Percentiles rank a stretch among this genome's conserved stretches.
Evolutionary conservation across 495 filamentous ascomycete species (phyloP).

Genomic region (Neurospora cerealis): DNA sequence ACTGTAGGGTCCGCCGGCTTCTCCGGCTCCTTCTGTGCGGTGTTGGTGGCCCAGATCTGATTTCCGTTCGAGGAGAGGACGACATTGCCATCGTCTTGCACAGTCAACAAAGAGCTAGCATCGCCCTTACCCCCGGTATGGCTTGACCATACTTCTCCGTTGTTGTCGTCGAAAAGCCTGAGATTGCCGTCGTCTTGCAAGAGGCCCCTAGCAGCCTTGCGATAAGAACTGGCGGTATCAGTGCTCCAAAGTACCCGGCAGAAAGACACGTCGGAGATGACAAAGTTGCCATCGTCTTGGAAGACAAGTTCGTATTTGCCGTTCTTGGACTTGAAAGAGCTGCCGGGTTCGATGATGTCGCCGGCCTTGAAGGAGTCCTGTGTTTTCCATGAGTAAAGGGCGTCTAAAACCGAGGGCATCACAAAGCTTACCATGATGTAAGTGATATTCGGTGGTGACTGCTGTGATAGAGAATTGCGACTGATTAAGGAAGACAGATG

Average conservation of each 20-base stretch:
- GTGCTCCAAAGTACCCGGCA: neutral
- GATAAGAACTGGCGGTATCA: neutral
- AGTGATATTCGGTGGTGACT: neutral
- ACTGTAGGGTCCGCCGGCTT: neutral
- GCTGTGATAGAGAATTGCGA: neutral
- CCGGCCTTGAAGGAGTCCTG: neutral
- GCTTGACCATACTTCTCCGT: neutral
- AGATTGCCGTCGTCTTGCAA: neutral
- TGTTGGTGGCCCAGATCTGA: neutral
- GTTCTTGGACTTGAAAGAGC: neutral
- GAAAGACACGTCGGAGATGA: neutral
- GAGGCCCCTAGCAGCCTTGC: neutral
- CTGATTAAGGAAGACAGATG: neutral
- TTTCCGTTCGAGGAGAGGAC: neutral
- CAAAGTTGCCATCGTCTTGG: neutral
- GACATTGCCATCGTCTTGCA: neutral
- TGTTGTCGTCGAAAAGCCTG: neutral
- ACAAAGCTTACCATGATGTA: neutral
- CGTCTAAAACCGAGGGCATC: too few species aligned
- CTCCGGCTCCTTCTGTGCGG: neutral
- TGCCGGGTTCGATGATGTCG: neutral
- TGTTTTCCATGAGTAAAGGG: neutral
- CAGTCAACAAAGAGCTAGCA: neutral
- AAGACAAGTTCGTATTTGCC: neutral
- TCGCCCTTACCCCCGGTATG: neutral